Evolutionary conservation across 164 flowering plant species (phyloP).

Genomic region (Protea cynaroides): DNA sequence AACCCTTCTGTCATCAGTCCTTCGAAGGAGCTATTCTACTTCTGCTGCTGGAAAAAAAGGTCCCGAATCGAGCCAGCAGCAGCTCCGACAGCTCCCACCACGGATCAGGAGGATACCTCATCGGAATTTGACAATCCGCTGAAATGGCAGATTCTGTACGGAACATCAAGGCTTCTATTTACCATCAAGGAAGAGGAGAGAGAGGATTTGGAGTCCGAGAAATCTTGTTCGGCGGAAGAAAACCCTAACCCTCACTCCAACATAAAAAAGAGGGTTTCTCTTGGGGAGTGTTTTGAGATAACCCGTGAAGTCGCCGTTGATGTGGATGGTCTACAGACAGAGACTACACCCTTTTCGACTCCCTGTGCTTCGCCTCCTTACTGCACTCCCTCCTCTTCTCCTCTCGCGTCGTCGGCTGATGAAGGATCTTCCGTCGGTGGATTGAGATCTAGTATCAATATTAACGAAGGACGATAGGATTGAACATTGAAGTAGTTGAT

Average conservation of each 20-base stretch:
- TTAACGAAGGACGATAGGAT: too few relatives aligned
- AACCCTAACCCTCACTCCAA: not conserved
- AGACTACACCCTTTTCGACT: constrained; percentile 40
- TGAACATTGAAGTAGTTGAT: too few relatives aligned
- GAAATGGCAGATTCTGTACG: constrained; percentile 26
- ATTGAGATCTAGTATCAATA: too few relatives aligned
- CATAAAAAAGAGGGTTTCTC: constrained; percentile 1
- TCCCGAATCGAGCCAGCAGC: constrained; percentile 29
- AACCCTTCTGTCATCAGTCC: constrained; percentile 8
- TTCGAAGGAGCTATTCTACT: constrained; percentile 46
- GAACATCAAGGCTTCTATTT: constrained; percentile 36
- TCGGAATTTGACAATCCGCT: not conserved
- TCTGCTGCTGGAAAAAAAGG: constrained; percentile 42
- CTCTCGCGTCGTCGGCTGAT: too few relatives aligned
- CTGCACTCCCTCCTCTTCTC: constrained; percentile 33
- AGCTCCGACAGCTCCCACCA: not conserved
- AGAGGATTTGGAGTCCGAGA: constrained; percentile 24
- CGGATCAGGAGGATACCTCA: not conserved
- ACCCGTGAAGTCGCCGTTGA: not conserved
- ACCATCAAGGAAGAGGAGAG: constrained; percentile 50
- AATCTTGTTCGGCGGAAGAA: constrained; percentile 1
- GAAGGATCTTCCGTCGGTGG: too few relatives aligned
- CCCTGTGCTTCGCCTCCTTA: constrained; percentile 49
- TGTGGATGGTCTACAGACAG: not conserved
- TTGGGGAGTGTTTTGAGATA: not conserved